Evolutionary conservation across 371 early-diverging fungal species (phyloP).

Genomic region (Phascolomyces articulosus): DNA sequence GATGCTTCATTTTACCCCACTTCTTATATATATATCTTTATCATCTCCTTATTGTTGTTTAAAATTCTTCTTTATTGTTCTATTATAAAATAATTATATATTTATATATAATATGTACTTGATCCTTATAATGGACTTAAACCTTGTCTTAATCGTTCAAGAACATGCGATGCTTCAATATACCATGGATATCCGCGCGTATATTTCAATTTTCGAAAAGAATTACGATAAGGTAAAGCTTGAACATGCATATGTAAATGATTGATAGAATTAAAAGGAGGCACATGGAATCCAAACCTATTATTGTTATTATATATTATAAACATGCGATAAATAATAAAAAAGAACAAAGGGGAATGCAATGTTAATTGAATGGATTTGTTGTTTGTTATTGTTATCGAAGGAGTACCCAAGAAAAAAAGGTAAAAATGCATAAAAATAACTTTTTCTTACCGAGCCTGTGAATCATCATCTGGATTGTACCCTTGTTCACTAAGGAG

Average conservation of each 20-base stretch:
- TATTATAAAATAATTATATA: no score
- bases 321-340: neutral
- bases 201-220: slow-evolving; percentile 29
- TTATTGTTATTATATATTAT: neutral
- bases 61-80: no score
- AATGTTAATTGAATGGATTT: no score
- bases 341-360: neutral
- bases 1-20: neutral
- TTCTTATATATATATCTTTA: neutral
- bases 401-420: no score
- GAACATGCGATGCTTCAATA: slow-evolving; percentile 22
- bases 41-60: neutral
- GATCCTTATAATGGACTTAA: slow-evolving; percentile 7
- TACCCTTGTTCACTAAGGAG: slow-evolving; percentile 45
- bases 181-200: slow-evolving; percentile 33
- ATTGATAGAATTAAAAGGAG: slow-evolving; percentile 63
- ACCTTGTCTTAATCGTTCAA: slow-evolving; percentile 12
- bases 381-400: no score
- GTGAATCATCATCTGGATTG: slow-evolving; percentile 25
- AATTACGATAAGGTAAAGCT: slow-evolving; percentile 52
- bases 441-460: slow-evolving; percentile 14
- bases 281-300: slow-evolving; percentile 70
- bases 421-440: neutral
- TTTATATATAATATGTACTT: no score
- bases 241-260: slow-evolving; percentile 69